Conservation (phyloP, 306 rosid species). For the Aeschynomene evenia region DNA sequence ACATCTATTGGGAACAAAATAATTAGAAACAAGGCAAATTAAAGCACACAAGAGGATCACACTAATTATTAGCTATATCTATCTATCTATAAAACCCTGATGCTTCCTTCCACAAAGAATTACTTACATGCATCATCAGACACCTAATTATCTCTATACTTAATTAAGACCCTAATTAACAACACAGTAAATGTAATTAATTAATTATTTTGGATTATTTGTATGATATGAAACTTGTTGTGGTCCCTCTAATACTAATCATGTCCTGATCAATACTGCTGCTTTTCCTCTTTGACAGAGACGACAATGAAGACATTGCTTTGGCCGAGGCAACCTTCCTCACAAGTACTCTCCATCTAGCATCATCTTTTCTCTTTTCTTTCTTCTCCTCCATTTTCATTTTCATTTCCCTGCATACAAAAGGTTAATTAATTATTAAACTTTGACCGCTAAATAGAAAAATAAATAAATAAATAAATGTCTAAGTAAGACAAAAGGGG, state of each 20-base stretch:
- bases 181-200: too few species aligned
- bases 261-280: too few species aligned
- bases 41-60: too few species aligned
- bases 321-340: slow-evolving; percentile 74
- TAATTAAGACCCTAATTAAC: too few species aligned
- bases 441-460: background rate
- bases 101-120: too few species aligned
- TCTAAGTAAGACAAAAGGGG: background rate
- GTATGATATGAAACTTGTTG: slow-evolving; percentile 35
- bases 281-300: slow-evolving; percentile 53
- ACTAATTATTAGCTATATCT: too few species aligned
- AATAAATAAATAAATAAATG: background rate
- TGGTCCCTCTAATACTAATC: slow-evolving; percentile 15
- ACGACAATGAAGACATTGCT: slow-evolving; percentile 60
- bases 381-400: slow-evolving; percentile 39
- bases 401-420: slow-evolving; percentile 54
- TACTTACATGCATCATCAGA: too few species aligned
- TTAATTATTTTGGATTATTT: too few species aligned
- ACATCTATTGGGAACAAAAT: too few species aligned
- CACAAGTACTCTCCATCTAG: slow-evolving; percentile 65
- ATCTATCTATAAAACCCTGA: too few species aligned
- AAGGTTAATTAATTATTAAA: background rate
- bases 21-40: too few species aligned
- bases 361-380: slow-evolving; percentile 54
- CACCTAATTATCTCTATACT: too few species aligned